Conservation (phyloP, 495 filamentous ascomycete species). For the Penicillium paradoxum region DNA sequence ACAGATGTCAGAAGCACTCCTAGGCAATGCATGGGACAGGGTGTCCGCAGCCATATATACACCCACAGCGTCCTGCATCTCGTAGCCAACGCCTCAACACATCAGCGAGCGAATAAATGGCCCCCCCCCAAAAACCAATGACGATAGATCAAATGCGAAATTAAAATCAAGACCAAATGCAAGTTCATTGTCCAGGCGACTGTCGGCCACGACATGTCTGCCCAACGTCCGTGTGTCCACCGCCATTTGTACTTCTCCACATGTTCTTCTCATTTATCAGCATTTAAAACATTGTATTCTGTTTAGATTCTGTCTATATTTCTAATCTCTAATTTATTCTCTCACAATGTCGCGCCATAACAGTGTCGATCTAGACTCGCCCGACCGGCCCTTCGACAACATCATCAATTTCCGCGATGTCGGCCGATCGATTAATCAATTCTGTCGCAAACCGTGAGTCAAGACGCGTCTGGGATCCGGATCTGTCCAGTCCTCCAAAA, state of each 20-base stretch:
- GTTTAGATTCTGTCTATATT: neutral
- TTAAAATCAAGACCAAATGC: neutral
- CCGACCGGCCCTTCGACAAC: constrained; percentile 52
- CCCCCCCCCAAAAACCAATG: neutral
- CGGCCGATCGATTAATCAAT: constrained; percentile 63
- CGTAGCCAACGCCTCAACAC: too few relatives aligned
- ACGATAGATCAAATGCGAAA: neutral
- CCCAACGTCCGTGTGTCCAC: constrained; percentile 22
- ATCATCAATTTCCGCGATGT: constrained; percentile 86
- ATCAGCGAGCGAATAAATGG: too few relatives aligned
- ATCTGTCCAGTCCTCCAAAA: neutral
- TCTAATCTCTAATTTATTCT: neutral
- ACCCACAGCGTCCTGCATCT: too few relatives aligned
- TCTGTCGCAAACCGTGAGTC: constrained; percentile 48
- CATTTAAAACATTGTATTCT: neutral
- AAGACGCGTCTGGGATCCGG: neutral
- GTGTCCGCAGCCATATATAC: too few relatives aligned
- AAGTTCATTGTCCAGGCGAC: constrained; percentile 10
- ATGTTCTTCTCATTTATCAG: constrained; percentile 5
- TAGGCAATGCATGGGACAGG: too few relatives aligned
- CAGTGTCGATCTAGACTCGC: constrained; percentile 40
- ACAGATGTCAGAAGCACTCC: neutral
- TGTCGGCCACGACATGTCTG: constrained; percentile 17
- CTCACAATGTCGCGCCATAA: constrained; percentile 26
- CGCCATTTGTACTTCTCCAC: constrained; percentile 25